These are phyloP conservation scores for Colletotrichum sp. DNA, from an alignment of 2,329 filamentous ascomycete species.

Conservation along the genomic window DNA sequence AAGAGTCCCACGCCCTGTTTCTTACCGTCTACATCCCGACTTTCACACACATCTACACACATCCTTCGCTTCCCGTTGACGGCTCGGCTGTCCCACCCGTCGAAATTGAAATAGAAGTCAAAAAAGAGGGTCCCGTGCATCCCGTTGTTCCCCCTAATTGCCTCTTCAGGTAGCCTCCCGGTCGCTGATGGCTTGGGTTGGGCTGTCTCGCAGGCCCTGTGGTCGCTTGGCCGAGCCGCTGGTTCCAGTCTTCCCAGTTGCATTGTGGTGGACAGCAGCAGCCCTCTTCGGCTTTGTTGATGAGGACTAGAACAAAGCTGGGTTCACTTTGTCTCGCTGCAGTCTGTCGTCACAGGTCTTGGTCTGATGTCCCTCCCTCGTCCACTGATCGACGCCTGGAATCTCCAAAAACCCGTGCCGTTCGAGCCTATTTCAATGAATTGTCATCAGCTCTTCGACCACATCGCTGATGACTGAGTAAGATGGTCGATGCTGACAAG, in stretches of 20 bases:
- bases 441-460: neutral
- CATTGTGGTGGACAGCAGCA: neutral
- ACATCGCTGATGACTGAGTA: neutral
- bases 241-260: neutral
- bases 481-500: neutral
- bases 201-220: neutral
- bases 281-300: neutral
- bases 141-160: neutral
- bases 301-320: neutral
- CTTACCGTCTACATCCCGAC: neutral
- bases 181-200: neutral
- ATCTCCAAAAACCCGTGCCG: neutral
- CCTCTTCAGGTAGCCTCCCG: neutral
- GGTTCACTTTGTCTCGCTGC: neutral
- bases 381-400: neutral
- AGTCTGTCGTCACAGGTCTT: neutral
- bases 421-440: neutral
- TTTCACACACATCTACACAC: neutral
- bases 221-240: neutral
- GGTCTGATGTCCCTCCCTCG: neutral
- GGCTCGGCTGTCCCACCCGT: neutral
- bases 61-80: neutral
- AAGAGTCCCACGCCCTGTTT: neutral
- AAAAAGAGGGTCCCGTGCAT: constrained; percentile 11
- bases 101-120: constrained; percentile 15